phyloP scores from a whole-genome alignment of 306 rosid genomes.

The Nissolia schottii region DNA sequence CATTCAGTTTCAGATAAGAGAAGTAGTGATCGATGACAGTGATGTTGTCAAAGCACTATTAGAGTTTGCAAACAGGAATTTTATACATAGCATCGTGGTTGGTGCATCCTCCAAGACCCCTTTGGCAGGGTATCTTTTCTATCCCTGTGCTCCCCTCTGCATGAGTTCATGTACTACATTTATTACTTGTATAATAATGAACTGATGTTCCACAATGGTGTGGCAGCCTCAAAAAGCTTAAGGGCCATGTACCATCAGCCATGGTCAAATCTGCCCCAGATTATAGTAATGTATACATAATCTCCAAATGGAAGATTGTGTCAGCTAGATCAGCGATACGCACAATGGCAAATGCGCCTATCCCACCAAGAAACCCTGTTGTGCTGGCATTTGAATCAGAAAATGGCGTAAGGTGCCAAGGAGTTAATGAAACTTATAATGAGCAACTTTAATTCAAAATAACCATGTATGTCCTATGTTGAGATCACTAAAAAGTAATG shows the following conservation, averaged over 20 bases:
- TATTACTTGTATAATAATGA: not conserved
- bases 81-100: slow-evolving; percentile 53
- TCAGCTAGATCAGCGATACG: slow-evolving; percentile 63
- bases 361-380: slow-evolving; percentile 41
- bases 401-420: slow-evolving; percentile 40
- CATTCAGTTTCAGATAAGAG: slow-evolving; percentile 56
- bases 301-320: slow-evolving; percentile 77
- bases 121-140: slow-evolving; percentile 54
- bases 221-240: slow-evolving; percentile 56
- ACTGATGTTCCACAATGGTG: not conserved
- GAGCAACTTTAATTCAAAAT: not conserved
- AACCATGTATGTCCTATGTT: not conserved
- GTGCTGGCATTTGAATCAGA: slow-evolving; percentile 37
- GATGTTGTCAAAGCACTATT: slow-evolving; percentile 62
- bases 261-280: slow-evolving; percentile 67
- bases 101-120: slow-evolving; percentile 69
- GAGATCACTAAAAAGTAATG: not conserved
- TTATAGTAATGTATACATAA: slow-evolving; percentile 68
- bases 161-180: not conserved
- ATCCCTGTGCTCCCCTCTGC: not conserved
- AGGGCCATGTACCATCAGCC: slow-evolving; percentile 40
- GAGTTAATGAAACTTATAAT: not conserved
- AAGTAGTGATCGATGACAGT: slow-evolving; percentile 56
- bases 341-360: slow-evolving; percentile 35
- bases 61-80: slow-evolving; percentile 43